These are phyloP conservation scores for Globisporangium polare DNA, from an alignment of 352 stramenopile species.

Conservation along the genomic window DNA sequence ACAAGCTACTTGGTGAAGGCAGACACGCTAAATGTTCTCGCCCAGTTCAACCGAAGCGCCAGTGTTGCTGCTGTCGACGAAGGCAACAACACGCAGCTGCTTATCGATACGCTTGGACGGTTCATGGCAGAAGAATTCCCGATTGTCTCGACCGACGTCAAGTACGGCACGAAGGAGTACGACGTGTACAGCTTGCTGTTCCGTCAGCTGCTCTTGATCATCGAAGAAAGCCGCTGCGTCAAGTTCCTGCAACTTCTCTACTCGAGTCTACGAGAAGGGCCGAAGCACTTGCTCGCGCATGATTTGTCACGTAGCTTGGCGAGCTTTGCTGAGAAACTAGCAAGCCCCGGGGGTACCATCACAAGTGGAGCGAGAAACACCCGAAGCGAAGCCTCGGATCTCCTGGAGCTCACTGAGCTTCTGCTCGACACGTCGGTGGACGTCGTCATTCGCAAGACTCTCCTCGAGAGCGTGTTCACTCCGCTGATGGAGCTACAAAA, in stretches of 20 bases:
- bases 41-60: slow-evolving; percentile 24
- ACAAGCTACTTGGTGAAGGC: slow-evolving; percentile 59
- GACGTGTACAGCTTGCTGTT: slow-evolving; percentile 61
- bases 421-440: slow-evolving; percentile 39
- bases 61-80: background rate
- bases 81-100: slow-evolving; percentile 12
- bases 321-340: slow-evolving; percentile 27
- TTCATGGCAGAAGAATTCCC: slow-evolving; percentile 78
- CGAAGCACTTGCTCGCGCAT: slow-evolving; percentile 43
- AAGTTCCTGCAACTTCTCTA: slow-evolving; percentile 50
- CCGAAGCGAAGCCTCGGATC: slow-evolving; percentile 12
- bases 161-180: slow-evolving; percentile 54
- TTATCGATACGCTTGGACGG: slow-evolving; percentile 30
- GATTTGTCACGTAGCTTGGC: slow-evolving; percentile 49
- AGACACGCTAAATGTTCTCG: slow-evolving; percentile 44
- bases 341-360: slow-evolving; percentile 7
- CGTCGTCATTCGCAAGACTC: slow-evolving; percentile 32
- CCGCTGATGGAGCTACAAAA: slow-evolving; percentile 45
- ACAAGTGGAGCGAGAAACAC: background rate
- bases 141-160: slow-evolving; percentile 69
- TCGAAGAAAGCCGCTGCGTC: slow-evolving; percentile 47
- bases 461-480: slow-evolving; percentile 48
- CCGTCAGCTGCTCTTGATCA: slow-evolving; percentile 39
- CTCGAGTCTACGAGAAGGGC: slow-evolving; percentile 58
- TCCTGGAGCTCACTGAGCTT: slow-evolving; percentile 34